These are phyloP conservation scores for Rhizoctonia solani DNA, from an alignment of 1,284 basidiomycete genomes.

Conservation along the genomic window DNA sequence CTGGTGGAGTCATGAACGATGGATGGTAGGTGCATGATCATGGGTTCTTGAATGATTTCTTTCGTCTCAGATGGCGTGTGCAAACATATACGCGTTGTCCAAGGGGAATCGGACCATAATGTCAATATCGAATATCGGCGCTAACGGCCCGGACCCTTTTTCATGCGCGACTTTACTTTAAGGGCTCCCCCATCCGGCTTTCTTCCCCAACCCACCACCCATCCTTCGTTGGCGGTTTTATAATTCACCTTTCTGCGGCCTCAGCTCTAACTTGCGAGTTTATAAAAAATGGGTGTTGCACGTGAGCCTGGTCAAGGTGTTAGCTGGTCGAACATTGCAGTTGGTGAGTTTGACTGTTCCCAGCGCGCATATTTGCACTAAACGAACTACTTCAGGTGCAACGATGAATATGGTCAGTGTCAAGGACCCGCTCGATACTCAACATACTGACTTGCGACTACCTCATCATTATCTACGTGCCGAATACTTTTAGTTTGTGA, in stretches of 20 bases:
- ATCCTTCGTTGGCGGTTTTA: conserved; percentile 33
- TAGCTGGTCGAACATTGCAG: conserved; percentile 98
- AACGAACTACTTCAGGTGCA: conserved; percentile 60
- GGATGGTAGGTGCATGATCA: too few relatives aligned
- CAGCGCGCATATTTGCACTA: conserved; percentile 39
- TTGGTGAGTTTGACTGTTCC: conserved; percentile 63
- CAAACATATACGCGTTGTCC: background rate
- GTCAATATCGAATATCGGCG: conserved; percentile 24
- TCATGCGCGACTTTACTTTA: conserved; percentile 23
- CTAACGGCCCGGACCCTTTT: conserved; percentile 30
- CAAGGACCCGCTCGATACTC: background rate
- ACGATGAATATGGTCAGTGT: conserved; percentile 90
- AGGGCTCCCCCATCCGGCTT: conserved; percentile 1
- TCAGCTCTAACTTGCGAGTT: background rate
- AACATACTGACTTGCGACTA: background rate
- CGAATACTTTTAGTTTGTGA: conserved; percentile 38
- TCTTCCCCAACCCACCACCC: conserved; percentile 40
- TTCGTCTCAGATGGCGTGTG: background rate
- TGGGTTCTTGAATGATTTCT: too few relatives aligned
- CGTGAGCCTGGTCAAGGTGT: conserved; percentile 88
- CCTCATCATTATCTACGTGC: background rate
- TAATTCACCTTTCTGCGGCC: background rate
- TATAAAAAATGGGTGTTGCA: conserved; percentile 68
- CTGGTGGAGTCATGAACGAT: too few relatives aligned
- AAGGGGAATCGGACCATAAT: background rate